phyloP scores from a whole-genome alignment of 176 grass and related monocot species.

The Rhynchospora pubera region DNA sequence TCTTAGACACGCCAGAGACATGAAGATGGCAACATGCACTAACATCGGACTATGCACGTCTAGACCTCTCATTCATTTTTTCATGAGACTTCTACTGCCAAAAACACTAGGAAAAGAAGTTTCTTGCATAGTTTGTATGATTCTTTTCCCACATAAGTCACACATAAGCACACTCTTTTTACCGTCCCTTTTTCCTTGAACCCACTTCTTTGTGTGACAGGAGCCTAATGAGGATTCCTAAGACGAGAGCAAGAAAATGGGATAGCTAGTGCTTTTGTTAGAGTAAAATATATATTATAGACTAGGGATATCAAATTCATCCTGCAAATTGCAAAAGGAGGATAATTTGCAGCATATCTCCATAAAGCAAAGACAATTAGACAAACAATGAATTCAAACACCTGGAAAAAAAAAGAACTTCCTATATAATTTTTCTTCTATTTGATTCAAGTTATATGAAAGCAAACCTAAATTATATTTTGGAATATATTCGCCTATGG shows the following conservation, averaged over 20 bases:
- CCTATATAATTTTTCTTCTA: background rate
- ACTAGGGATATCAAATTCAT: background rate
- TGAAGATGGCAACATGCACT: slow-evolving; percentile 24
- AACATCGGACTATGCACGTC: slow-evolving; percentile 18
- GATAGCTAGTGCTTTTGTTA: background rate
- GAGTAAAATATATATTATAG: background rate
- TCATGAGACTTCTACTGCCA: slow-evolving; percentile 13
- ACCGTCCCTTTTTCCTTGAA: slow-evolving; percentile 13
- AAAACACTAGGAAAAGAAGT: slow-evolving; percentile 3
- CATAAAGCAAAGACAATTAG: too few species aligned
- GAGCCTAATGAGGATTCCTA: background rate
- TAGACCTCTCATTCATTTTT: background rate
- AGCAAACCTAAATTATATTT: background rate
- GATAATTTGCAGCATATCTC: too few species aligned
- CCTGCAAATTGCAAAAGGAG: background rate
- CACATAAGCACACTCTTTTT: slow-evolving; percentile 18
- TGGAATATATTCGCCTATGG: background rate
- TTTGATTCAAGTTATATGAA: background rate
- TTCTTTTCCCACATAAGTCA: background rate
- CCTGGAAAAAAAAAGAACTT: background rate
- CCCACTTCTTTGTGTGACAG: slow-evolving; percentile 4
- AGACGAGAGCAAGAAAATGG: background rate
- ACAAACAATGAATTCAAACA: background rate
- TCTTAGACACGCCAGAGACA: background rate
- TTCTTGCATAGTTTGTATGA: slow-evolving; percentile 3